Percentiles rank a stretch among this genome's conserved stretches.
Conservation (phyloP, 805 yeast species). For the Pichia kluyveri region DNA sequence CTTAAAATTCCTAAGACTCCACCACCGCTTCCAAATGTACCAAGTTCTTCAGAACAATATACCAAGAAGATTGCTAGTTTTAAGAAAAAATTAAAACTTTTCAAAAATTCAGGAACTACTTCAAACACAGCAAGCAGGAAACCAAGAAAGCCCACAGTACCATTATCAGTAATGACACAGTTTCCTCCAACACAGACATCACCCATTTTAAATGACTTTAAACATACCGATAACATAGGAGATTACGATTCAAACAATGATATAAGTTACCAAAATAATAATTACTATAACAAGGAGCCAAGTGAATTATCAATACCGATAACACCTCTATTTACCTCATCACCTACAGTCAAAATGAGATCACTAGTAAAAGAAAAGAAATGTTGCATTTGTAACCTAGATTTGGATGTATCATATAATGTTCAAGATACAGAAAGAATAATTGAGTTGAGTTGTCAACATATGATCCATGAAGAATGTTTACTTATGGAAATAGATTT, state of each 20-base stretch:
- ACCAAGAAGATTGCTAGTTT: constrained; percentile 15
- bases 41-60: constrained; percentile 10
- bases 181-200: not conserved
- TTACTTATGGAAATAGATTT: constrained; percentile 32
- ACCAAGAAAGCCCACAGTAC: not conserved
- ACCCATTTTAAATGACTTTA: not conserved
- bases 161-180: not conserved
- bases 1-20: not conserved
- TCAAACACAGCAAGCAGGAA: not conserved
- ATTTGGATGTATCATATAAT: constrained; percentile 33
- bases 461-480: constrained; percentile 52
- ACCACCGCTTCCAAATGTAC: constrained; percentile 15
- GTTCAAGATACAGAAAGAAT: constrained; percentile 33
- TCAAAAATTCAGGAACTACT: not conserved
- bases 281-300: not conserved
- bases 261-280: too few relatives aligned
- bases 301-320: constrained; percentile 1
- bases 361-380: not conserved
- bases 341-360: not conserved
- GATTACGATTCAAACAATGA: too few relatives aligned
- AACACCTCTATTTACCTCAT: not conserved
- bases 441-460: constrained; percentile 44
- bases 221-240: too few relatives aligned
- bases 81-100: constrained; percentile 15
- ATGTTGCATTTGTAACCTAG: constrained; percentile 40